Evolutionary conservation across 2,329 filamentous ascomycete genomes (phyloP).

Genomic region (Diplodia sapinea): DNA sequence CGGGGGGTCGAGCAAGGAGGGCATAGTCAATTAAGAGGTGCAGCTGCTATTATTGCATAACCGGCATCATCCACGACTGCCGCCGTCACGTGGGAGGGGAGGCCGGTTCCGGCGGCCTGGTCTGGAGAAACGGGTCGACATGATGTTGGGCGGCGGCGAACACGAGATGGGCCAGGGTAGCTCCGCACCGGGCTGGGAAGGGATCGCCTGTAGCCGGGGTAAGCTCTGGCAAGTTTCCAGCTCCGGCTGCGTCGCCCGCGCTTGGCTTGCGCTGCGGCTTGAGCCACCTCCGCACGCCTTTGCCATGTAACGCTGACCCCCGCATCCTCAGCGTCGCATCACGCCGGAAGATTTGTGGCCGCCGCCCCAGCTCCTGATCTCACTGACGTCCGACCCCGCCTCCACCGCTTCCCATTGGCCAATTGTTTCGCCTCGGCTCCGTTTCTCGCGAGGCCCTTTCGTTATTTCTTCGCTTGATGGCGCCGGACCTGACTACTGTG

Average conservation of each 20-base stretch:
- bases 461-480: not conserved
- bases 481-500: slow-evolving; percentile 13
- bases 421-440: slow-evolving; percentile 25
- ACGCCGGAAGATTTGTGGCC: slow-evolving; percentile 23
- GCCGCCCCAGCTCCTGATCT: slow-evolving; percentile 16
- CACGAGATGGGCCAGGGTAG: slow-evolving; percentile 28
- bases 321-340: slow-evolving; percentile 25
- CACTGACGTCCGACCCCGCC: not conserved
- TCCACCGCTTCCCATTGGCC: slow-evolving; percentile 5
- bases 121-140: not conserved
- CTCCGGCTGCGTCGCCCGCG: slow-evolving; percentile 10
- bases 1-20: not conserved
- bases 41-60: not conserved
- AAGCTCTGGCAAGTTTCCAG: slow-evolving; percentile 22
- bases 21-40: not conserved
- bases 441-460: slow-evolving; percentile 13
- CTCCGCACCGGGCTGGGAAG: slow-evolving; percentile 7
- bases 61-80: not conserved
- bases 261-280: not conserved
- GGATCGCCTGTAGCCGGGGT: slow-evolving; percentile 13
- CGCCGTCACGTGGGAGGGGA: not conserved
- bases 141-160: slow-evolving; percentile 1
- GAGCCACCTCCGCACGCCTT: slow-evolving; percentile 24
- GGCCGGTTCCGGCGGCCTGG: slow-evolving; percentile 8
- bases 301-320: slow-evolving; percentile 15